Conservation (phyloP, 2,329 filamentous ascomycete species). For the Ceratocystis albifundus region DNA sequence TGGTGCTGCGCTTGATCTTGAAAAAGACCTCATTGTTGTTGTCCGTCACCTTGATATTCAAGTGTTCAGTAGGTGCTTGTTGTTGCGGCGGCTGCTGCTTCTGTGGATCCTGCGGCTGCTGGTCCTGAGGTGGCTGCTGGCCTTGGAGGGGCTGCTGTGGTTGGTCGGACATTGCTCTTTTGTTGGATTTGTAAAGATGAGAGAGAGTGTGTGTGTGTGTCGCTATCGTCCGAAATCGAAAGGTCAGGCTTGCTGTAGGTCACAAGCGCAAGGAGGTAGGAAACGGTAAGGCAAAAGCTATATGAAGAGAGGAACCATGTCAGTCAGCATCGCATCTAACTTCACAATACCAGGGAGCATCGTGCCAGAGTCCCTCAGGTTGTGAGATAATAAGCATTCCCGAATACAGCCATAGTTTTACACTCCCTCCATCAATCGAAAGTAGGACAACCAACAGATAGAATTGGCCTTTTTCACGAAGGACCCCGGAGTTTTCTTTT, state of each 20-base stretch:
- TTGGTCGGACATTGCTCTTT: constrained; percentile 31
- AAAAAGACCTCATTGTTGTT: constrained; percentile 99
- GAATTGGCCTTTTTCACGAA: not conserved
- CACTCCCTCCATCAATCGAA: not conserved
- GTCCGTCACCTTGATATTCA: constrained; percentile 98
- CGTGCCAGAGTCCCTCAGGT: not conserved
- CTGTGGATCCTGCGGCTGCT: constrained; percentile 29
- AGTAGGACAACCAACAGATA: not conserved
- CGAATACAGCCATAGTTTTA: not conserved
- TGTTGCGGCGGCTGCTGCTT: constrained; percentile 28
- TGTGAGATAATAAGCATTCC: not conserved
- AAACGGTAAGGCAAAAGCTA: not conserved
- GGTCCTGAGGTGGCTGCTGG: constrained; percentile 26
- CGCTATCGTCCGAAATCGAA: not conserved
- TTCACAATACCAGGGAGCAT: not conserved
- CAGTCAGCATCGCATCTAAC: not conserved
- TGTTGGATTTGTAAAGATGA: not conserved
- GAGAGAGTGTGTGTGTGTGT: not conserved
- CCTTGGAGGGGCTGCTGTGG: constrained; percentile 32
- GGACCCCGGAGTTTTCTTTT: not conserved
- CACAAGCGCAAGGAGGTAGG: not conserved
- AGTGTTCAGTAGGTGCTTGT: constrained; percentile 52
- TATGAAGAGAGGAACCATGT: constrained; percentile 1
- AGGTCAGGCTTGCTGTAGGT: not conserved
- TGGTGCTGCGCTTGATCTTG: constrained; percentile 96